These are phyloP conservation scores for Diplosphaera chodatii DNA, from an alignment of 139 green algal species.

Conservation along the genomic window DNA sequence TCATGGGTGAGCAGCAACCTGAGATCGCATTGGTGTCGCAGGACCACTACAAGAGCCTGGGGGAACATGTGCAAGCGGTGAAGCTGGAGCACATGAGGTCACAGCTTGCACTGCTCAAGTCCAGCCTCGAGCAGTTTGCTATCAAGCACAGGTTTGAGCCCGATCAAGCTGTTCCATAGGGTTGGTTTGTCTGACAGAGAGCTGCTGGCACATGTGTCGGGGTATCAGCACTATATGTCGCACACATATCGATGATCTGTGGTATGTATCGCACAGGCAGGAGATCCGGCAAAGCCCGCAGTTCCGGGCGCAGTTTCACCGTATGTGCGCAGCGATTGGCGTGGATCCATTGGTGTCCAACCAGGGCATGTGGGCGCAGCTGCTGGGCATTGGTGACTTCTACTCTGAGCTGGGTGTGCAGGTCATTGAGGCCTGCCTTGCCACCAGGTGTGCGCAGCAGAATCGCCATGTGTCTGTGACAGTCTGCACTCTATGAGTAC, in stretches of 20 bases:
- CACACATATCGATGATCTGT: too few species aligned
- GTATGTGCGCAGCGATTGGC: slow-evolving; percentile 92
- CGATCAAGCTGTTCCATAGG: too few species aligned
- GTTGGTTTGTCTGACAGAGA: too few species aligned
- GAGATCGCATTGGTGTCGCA: too few species aligned
- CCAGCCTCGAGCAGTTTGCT: slow-evolving; percentile 84
- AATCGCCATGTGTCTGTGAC: too few species aligned
- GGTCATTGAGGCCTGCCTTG: slow-evolving; percentile 79
- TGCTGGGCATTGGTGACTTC: slow-evolving; percentile 90
- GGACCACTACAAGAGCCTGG: slow-evolving; percentile 38
- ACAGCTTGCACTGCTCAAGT: slow-evolving; percentile 63
- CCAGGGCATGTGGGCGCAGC: slow-evolving; percentile 85
- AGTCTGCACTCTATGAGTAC: too few species aligned
- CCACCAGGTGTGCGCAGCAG: slow-evolving; percentile 35
- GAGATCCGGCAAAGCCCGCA: slow-evolving; percentile 84
- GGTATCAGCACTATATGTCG: too few species aligned
- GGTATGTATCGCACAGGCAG: slow-evolving; percentile 17
- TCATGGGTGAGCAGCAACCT: too few species aligned
- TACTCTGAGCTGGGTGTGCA: slow-evolving; percentile 94
- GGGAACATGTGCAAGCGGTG: slow-evolving; percentile 41
- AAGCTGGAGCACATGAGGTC: slow-evolving; percentile 46
- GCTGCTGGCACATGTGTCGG: too few species aligned
- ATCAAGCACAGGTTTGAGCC: slow-evolving; percentile 76
- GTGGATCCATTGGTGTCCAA: slow-evolving; percentile 95
- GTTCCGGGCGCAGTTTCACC: slow-evolving; percentile 90